Conservation (phyloP, 805 yeast genomes). For the Pichia rugopelliculosa region DNA sequence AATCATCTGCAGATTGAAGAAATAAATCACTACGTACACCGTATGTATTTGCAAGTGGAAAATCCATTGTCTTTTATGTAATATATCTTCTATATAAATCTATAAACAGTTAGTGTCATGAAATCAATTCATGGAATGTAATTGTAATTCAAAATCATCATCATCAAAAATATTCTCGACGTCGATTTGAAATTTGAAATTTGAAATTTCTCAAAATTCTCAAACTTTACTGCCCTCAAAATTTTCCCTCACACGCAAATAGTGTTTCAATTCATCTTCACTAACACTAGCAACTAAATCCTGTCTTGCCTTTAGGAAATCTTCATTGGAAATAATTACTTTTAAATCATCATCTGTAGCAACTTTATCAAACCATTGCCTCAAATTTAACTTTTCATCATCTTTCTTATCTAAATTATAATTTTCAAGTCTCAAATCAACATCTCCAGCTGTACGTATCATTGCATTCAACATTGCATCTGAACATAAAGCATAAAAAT, state of each 20-base stretch:
- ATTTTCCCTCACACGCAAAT: conserved; percentile 65
- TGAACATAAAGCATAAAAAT: conserved; percentile 90
- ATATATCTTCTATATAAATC: neutral
- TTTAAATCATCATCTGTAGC: conserved; percentile 60
- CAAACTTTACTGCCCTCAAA: conserved; percentile 61
- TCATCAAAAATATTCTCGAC: conserved; percentile 3
- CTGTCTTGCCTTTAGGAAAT: conserved; percentile 67
- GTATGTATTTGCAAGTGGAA: conserved; percentile 39
- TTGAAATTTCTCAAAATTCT: neutral
- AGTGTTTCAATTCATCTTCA: conserved; percentile 78
- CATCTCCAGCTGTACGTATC: conserved; percentile 77
- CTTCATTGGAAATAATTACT: conserved; percentile 63
- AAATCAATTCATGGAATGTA: neutral
- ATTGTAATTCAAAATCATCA: too few species aligned
- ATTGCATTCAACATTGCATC: conserved; percentile 96
- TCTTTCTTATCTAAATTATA: conserved; percentile 36
- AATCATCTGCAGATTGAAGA: conserved; percentile 63
- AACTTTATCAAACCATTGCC: conserved; percentile 87
- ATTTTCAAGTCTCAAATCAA: conserved; percentile 54
- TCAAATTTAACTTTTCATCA: conserved; percentile 47
- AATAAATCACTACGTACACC: conserved; percentile 57
- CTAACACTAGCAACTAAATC: conserved; percentile 82
- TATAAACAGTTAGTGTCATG: neutral
- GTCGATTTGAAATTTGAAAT: neutral
- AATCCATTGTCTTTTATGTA: conserved; percentile 32